Conservation (phyloP, 768 basidiomycete species). For the Tephrocybe rancida region DNA sequence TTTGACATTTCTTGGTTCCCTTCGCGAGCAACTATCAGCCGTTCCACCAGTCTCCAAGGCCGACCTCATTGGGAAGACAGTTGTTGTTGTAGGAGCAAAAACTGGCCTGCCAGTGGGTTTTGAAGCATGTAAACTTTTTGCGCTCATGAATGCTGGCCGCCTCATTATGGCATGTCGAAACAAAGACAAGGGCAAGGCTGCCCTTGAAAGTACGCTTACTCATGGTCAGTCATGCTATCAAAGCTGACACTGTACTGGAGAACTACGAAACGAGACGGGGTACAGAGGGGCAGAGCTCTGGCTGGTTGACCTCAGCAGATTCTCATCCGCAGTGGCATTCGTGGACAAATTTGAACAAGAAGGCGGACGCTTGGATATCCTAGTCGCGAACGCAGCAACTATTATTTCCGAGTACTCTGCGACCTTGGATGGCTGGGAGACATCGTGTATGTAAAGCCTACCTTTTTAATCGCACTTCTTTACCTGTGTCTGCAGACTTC, state of each 20-base stretch:
- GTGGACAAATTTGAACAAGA: slow-evolving; percentile 33
- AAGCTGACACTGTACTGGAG: slow-evolving; percentile 14
- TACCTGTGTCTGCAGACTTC: slow-evolving; percentile 33
- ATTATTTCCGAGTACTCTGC: slow-evolving; percentile 4
- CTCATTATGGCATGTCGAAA: slow-evolving; percentile 43
- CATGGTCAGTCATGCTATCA: no score
- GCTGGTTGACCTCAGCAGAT: slow-evolving; percentile 41
- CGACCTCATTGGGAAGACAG: slow-evolving; percentile 46
- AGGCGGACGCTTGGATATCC: slow-evolving; percentile 39
- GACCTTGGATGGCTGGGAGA: slow-evolving; percentile 49
- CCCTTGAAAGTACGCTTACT: slow-evolving; percentile 34
- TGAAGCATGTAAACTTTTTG: slow-evolving; percentile 49
- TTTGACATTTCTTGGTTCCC: slow-evolving; percentile 13
- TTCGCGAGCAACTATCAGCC: slow-evolving; percentile 21
- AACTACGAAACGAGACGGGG: slow-evolving; percentile 31
- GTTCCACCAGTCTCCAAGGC: slow-evolving; percentile 30
- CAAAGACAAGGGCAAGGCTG: slow-evolving; percentile 33
- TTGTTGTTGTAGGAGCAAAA: slow-evolving; percentile 55
- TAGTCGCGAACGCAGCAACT: slow-evolving; percentile 48
- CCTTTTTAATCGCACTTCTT: background rate
- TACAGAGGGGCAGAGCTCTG: slow-evolving; percentile 37
- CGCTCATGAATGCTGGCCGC: slow-evolving; percentile 39
- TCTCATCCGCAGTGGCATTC: slow-evolving; percentile 42
- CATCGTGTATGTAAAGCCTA: slow-evolving; percentile 28
- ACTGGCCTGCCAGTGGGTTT: slow-evolving; percentile 45